phyloP scores from a whole-genome alignment of 73 alveolate species.

The Stentor roeselii region DNA sequence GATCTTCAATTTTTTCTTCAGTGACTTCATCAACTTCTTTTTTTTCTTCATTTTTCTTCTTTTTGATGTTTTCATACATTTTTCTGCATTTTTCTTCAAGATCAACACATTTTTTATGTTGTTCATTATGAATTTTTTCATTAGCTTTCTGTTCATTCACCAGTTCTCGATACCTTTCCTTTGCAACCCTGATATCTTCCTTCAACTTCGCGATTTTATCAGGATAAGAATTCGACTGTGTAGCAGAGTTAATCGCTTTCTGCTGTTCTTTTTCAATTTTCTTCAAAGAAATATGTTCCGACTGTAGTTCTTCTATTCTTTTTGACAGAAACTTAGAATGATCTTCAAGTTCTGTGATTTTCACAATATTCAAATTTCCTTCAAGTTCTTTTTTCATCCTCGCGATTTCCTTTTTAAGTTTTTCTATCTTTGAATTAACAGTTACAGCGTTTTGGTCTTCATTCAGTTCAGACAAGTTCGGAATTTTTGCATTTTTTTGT shows the following conservation, averaged over 20 bases:
- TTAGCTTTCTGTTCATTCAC: neutral
- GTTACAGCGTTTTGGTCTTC: slow-evolving; percentile 25
- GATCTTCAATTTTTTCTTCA: neutral
- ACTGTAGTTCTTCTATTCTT: neutral
- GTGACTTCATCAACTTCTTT: slow-evolving; percentile 7
- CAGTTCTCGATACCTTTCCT: neutral
- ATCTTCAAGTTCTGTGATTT: slow-evolving; percentile 22
- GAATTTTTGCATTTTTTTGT: slow-evolving; percentile 14
- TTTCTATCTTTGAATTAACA: neutral
- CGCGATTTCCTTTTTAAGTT: slow-evolving; percentile 30
- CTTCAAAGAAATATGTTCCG: neutral
- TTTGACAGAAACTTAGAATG: neutral
- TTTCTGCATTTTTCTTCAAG: slow-evolving; percentile 32
- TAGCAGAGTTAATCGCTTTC: slow-evolving; percentile 19
- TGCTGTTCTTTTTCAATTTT: slow-evolving; percentile 19
- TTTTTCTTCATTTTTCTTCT: neutral
- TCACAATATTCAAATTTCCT: slow-evolving; percentile 4
- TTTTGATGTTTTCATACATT: neutral
- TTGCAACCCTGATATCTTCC: slow-evolving; percentile 12
- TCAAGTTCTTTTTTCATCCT: slow-evolving; percentile 24
- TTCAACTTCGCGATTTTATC: neutral
- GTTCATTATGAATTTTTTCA: slow-evolving; percentile 3
- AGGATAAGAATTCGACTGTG: neutral
- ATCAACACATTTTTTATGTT: slow-evolving; percentile 30
- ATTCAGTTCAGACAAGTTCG: neutral